These are phyloP conservation scores for Juglanconis sp. DNA, from an alignment of 2,329 filamentous ascomycete genomes.

Conservation along the genomic window DNA sequence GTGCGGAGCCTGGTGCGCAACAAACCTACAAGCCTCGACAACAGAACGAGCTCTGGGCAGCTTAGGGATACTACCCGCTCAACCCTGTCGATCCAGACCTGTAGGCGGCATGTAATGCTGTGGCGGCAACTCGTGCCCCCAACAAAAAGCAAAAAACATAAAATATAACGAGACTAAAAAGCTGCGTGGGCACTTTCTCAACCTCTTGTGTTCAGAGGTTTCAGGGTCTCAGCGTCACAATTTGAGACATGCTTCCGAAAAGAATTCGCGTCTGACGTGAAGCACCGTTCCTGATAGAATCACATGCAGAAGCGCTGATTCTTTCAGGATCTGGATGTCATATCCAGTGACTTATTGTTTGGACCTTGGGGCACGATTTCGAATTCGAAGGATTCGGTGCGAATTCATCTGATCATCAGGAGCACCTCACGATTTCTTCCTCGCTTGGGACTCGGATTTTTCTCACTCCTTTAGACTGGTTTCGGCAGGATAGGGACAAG, in stretches of 20 bases:
- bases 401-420: conserved; percentile 3
- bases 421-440: neutral
- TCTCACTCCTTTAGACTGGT: conserved; percentile 13
- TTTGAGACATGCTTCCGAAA: neutral
- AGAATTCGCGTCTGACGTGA: neutral
- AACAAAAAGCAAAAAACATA: too few relatives aligned
- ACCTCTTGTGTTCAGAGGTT: too few relatives aligned
- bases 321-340: too few relatives aligned
- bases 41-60: conserved; percentile 51
- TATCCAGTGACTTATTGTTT: neutral
- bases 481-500: conserved; percentile 2
- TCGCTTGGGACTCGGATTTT: conserved; percentile 1
- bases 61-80: neutral
- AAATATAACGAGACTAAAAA: too few relatives aligned
- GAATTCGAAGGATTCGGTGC: conserved; percentile 5
- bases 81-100: neutral
- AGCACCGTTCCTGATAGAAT: too few relatives aligned
- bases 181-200: too few relatives aligned
- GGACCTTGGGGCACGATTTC: neutral
- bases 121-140: too few relatives aligned
- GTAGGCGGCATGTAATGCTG: neutral
- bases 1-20: conserved; percentile 62
- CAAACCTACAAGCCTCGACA: conserved; percentile 57
- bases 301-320: too few relatives aligned
- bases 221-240: too few relatives aligned